Percentiles rank a stretch among this genome's conserved stretches.
Conservation (phyloP, 352 stramenopile species). For the Phytopythium oedochilum region DNA sequence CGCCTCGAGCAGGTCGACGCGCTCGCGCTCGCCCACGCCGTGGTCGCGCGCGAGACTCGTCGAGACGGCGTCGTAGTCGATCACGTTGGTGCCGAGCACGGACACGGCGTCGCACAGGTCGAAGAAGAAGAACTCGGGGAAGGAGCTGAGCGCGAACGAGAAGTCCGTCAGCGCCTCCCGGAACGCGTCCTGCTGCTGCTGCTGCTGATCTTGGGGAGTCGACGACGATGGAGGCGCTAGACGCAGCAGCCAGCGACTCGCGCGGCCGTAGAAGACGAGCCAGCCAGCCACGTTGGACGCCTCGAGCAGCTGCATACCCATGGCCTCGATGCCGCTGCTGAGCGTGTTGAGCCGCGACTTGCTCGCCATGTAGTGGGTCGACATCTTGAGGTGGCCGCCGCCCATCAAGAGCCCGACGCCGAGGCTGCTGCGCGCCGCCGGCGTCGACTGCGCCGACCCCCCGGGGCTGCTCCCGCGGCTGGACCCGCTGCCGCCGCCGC, state of each 20-base stretch:
- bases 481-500: too few species aligned
- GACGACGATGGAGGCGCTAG: neutral
- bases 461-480: slow-evolving; percentile 4
- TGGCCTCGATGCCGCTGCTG: slow-evolving; percentile 11
- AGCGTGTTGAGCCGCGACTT: slow-evolving; percentile 33
- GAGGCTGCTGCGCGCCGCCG: neutral
- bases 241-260: slow-evolving; percentile 30
- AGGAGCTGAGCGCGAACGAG: slow-evolving; percentile 38
- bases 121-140: slow-evolving; percentile 71
- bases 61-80: neutral
- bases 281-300: slow-evolving; percentile 24
- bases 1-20: slow-evolving; percentile 34
- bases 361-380: slow-evolving; percentile 32
- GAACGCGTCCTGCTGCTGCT: slow-evolving; percentile 36
- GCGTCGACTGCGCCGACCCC: neutral
- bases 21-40: slow-evolving; percentile 10
- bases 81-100: slow-evolving; percentile 25
- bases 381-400: slow-evolving; percentile 11
- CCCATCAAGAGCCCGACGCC: neutral
- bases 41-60: slow-evolving; percentile 1
- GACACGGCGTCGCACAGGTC: slow-evolving; percentile 61
- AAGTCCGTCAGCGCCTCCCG: slow-evolving; percentile 33
- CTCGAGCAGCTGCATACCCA: slow-evolving; percentile 32
- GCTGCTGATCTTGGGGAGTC: too few species aligned
- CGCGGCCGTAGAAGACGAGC: slow-evolving; percentile 27